These are phyloP conservation scores for Apiotrichum laibachii DNA, from an alignment of 1,284 basidiomycete species.

Conservation along the genomic window DNA sequence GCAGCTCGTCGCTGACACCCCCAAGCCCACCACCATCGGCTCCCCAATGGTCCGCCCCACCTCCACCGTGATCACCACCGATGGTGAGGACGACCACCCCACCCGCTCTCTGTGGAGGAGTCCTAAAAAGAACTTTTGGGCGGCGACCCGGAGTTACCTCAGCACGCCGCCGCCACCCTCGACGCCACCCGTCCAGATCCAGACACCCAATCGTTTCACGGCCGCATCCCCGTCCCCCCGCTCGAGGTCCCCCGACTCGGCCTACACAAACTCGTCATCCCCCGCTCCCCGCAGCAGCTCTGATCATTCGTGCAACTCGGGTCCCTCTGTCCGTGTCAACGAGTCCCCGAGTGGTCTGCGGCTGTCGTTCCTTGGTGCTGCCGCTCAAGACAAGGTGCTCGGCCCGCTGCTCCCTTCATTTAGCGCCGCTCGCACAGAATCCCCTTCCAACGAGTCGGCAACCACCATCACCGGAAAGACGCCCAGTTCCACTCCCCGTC, in stretches of 20 bases:
- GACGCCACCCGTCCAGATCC: background rate
- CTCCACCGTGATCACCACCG: slow-evolving; percentile 8
- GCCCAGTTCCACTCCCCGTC: background rate
- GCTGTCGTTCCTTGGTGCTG: slow-evolving; percentile 9
- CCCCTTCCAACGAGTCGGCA: slow-evolving; percentile 30
- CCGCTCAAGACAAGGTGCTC: slow-evolving; percentile 4
- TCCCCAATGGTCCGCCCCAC: background rate
- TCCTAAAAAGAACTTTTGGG: slow-evolving; percentile 2
- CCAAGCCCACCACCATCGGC: background rate
- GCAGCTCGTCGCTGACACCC: background rate
- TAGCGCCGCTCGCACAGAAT: slow-evolving; percentile 1
- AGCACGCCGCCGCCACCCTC: background rate
- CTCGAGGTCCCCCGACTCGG: slow-evolving; percentile 2
- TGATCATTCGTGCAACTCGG: slow-evolving; percentile 6
- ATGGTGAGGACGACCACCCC: slow-evolving; percentile 11
- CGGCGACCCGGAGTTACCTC: background rate
- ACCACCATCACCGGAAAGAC: slow-evolving; percentile 20
- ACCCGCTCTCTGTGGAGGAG: background rate
- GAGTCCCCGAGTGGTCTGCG: slow-evolving; percentile 14
- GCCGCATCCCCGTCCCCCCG: background rate
- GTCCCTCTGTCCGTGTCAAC: slow-evolving; percentile 14
- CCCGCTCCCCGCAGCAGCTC: slow-evolving; percentile 5
- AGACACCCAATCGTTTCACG: background rate
- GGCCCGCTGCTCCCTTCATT: slow-evolving; percentile 2
- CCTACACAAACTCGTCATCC: background rate